Evolutionary conservation across 345 rosid species (phyloP), one percentile per base, ranked within the genome.

Genomic region (Erysimum cheiranthoides): DNA sequence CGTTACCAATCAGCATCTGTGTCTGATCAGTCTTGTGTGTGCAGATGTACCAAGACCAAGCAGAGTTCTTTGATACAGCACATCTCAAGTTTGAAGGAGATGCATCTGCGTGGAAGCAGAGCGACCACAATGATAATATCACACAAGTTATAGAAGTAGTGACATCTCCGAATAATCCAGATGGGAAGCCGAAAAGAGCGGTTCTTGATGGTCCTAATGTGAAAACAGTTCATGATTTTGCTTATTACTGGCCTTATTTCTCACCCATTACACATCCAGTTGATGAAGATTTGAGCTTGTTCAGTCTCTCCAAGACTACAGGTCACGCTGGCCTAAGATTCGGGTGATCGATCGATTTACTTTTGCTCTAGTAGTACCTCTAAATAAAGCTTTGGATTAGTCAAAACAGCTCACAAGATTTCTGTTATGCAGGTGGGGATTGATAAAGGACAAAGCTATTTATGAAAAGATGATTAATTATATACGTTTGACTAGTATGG

Each of bases 251-350:
- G 96, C 96, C 96, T 4, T 85, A 87, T 75, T 92, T 78, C 66
- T 78, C 97, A 0, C 81, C 91, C 4, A 88, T 90, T 61, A 81
- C 93, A 25, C 75, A 80, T 30, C 84, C 86, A 1, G 81, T 80
- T 1, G 84, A 87, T 47, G 86, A 68, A 51, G 86, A 90, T 49
- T 36, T 90, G 45, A 78, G 80, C 83, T 10, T 87, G 17, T 92
- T 92, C 69, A 79, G 92, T 25, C 83, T 90, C 14, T 88, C 96
- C 6, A 92, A 90, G 84, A 79, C 84, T 49, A 92, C 95, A 13
- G 97, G 97, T 43, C 95, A 90, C 77, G 96, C 92, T 3, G 93
- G 96, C 42, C 81, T 85, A 2, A 73, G 93, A 84, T 88, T 90
- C 25, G 74, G 79, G 79, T 75, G 25, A 21, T 21, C 25, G 53